Conservation (phyloP, 1,284 basidiomycete genomes). For the Coniferiporia weirii region DNA sequence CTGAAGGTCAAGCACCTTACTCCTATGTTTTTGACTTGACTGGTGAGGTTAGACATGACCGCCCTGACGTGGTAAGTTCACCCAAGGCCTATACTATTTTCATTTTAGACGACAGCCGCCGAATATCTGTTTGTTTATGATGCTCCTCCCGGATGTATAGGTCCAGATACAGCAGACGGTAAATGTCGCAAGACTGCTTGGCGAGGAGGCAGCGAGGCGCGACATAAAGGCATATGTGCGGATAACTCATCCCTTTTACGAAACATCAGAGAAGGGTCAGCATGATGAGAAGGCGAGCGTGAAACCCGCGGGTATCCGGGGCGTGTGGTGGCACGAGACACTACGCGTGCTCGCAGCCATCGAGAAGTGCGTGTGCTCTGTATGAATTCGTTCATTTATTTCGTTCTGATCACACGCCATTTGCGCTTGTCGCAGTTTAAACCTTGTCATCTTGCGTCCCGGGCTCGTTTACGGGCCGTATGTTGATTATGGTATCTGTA, state of each 20-base stretch:
- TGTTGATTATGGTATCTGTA: slow-evolving; percentile 60
- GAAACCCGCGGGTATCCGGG: slow-evolving; percentile 68
- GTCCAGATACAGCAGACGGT: slow-evolving; percentile 79
- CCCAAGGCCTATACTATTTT: too few species aligned
- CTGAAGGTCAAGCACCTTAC: slow-evolving; percentile 58
- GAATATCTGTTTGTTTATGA: not conserved
- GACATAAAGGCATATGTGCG: slow-evolving; percentile 75
- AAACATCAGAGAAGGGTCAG: slow-evolving; percentile 60
- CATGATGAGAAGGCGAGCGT: slow-evolving; percentile 73
- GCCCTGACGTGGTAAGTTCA: slow-evolving; percentile 62
- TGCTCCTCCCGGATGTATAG: slow-evolving; percentile 30
- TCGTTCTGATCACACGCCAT: not conserved
- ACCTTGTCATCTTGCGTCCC: slow-evolving; percentile 71
- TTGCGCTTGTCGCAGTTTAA: slow-evolving; percentile 46
- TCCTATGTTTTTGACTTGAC: slow-evolving; percentile 77
- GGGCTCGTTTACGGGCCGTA: slow-evolving; percentile 76
- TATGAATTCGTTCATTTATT: not conserved
- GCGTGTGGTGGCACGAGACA: slow-evolving; percentile 89
- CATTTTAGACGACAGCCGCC: not conserved
- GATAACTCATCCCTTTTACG: slow-evolving; percentile 79
- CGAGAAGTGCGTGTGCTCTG: slow-evolving; percentile 45
- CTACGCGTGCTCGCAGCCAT: slow-evolving; percentile 73
- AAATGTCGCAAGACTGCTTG: slow-evolving; percentile 64
- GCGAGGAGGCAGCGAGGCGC: slow-evolving; percentile 59
- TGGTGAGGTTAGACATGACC: slow-evolving; percentile 76